Evolutionary conservation across 2,329 filamentous ascomycete species (phyloP), one percentile per base, ranked within the genome.

Genomic region (Ramularia collo-cygni): DNA sequence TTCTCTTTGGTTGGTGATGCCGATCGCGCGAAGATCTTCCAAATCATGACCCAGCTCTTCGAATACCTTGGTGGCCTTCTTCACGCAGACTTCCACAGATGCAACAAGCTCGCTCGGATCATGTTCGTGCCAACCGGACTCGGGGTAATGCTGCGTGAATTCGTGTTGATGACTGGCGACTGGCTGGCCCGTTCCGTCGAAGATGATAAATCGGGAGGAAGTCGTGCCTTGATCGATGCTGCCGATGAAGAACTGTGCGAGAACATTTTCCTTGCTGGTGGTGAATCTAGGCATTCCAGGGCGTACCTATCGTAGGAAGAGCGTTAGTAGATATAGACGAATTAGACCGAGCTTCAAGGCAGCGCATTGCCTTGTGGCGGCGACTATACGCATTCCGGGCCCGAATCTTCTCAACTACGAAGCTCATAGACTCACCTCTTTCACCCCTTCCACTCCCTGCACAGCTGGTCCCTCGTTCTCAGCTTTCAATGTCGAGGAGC

Each of bases 141-240:
- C 73, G 12, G 86, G 85, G 62, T 93, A 90, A 43, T 83, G 76
- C 60, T 94, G 89, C 50, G 79, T 77, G 58, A 94, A 89, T 61
- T 93, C 86, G 50, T 89, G 79, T 65, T 94, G 88, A 61, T 94
- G 86, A 53, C 79, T 81, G 27, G 84, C 86, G 31, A 92, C 76
- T 3, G 85, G 84, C 43, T 83, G 79, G 40, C 88, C 87, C 29
- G 76, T 68, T 49, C 78, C 79, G 64, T 94, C 81, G 67, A 95
- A 95, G 59, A 95, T 89, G 53, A 95, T 76, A 65, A 95, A 95
- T 27, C 88, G 77, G 24, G 87, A 85, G 43, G 84, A 90, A 21
- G 88, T 95, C 9, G 88, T 95, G 43, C 88, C 88, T 58, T 93
- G 86, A 60, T 95, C 88, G 60, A 95, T 89, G 53, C 84, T 85